Evolutionary conservation across 2,329 filamentous ascomycete species (phyloP).

Genomic region (Alternaria angustiovoidea): DNA sequence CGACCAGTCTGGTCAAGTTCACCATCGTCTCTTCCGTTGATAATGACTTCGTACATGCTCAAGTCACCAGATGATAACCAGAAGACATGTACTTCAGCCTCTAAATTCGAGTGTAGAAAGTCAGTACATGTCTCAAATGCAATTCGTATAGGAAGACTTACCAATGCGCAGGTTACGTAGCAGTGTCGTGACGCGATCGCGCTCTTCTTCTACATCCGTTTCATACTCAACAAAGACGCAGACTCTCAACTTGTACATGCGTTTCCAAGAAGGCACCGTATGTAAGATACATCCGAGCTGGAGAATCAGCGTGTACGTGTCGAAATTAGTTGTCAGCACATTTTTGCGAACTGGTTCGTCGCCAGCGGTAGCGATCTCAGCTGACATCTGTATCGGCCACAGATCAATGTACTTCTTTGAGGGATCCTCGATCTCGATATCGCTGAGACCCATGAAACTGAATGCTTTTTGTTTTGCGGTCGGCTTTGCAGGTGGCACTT

Average conservation of each 20-base stretch:
- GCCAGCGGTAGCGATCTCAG: slow-evolving; percentile 71
- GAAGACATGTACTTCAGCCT: slow-evolving; percentile 79
- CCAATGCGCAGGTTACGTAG: slow-evolving; percentile 79
- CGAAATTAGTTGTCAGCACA: slow-evolving; percentile 86
- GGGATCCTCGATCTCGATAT: slow-evolving; percentile 61
- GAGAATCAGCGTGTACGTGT: slow-evolving; percentile 87
- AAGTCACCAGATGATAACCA: slow-evolving; percentile 79
- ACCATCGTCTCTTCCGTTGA: slow-evolving; percentile 69
- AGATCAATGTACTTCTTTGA: slow-evolving; percentile 83
- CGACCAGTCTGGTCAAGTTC: slow-evolving; percentile 64
- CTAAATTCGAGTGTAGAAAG: slow-evolving; percentile 28
- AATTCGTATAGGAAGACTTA: too few relatives aligned
- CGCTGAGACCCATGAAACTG: slow-evolving; percentile 32
- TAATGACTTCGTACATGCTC: slow-evolving; percentile 75
- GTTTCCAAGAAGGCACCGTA: slow-evolving; percentile 82
- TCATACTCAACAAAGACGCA: slow-evolving; percentile 92
- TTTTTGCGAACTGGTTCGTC: slow-evolving; percentile 59
- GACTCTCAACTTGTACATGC: slow-evolving; percentile 75
- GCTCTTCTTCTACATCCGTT: slow-evolving; percentile 80
- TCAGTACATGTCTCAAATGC: too few relatives aligned
- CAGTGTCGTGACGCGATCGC: slow-evolving; percentile 73
- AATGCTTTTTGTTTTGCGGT: slow-evolving; percentile 38
- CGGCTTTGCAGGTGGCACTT: slow-evolving; percentile 65
- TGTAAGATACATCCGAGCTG: slow-evolving; percentile 85
- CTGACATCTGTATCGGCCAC: slow-evolving; percentile 95